A percentile compares a stretch with the other conserved stretches of the same genome.
Conservation (phyloP, 1,284 basidiomycete species). For the Entoloma clypeatum region DNA sequence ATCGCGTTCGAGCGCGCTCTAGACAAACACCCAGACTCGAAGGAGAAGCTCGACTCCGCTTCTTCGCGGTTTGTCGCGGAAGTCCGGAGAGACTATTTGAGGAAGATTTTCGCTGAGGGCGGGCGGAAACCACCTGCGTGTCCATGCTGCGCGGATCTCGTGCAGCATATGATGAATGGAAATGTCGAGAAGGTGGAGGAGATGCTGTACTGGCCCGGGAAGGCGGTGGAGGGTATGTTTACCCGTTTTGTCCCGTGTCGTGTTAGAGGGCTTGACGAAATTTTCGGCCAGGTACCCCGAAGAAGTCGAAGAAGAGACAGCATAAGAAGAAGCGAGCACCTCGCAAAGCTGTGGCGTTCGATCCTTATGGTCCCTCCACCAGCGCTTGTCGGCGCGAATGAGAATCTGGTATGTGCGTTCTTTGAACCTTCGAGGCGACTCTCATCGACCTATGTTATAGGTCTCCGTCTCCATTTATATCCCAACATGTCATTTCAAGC, state of each 20-base stretch:
- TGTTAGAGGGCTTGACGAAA: conserved; percentile 1
- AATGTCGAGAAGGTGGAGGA: conserved; percentile 12
- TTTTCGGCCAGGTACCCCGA: neutral
- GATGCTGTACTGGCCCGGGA: neutral
- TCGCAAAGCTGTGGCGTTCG: conserved; percentile 10
- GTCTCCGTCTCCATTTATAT: no score
- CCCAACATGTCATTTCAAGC: no score
- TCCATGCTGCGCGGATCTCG: conserved; percentile 17
- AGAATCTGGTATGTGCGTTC: neutral
- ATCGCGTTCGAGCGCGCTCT: conserved; percentile 19
- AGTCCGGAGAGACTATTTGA: conserved; percentile 18
- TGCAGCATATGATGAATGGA: conserved; percentile 13
- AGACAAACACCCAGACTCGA: conserved; percentile 18
- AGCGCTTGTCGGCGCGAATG: conserved; percentile 12
- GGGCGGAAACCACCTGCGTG: conserved; percentile 13
- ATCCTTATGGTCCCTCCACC: conserved; percentile 18
- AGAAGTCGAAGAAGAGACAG: conserved; percentile 11
- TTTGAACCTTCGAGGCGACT: neutral
- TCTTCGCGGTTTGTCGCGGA: conserved; percentile 15
- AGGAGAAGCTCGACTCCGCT: conserved; percentile 14
- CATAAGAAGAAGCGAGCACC: conserved; percentile 4
- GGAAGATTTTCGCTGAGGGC: conserved; percentile 14
- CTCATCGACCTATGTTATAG: no score
- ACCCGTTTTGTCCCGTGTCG: neutral
- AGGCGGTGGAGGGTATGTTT: conserved; percentile 6